Percentiles rank a stretch among this genome's conserved stretches.
These are phyloP conservation scores for Triglochin maritima DNA, from an alignment of 106 monocot species.

Conservation along the genomic window DNA sequence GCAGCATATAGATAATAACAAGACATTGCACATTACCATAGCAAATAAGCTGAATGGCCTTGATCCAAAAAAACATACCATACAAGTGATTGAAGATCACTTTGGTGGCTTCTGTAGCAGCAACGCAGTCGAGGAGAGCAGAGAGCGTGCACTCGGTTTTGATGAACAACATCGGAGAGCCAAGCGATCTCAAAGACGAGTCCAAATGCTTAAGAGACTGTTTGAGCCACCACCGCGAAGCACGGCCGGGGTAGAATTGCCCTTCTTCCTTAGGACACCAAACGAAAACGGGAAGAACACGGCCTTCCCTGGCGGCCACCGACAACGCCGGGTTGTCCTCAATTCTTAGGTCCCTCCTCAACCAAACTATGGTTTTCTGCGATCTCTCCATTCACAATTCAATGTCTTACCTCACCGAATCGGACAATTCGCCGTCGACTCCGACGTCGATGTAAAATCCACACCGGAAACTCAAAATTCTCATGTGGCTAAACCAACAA, in stretches of 20 bases:
- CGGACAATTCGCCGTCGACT: no score
- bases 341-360: conserved; percentile 85
- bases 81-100: conserved; percentile 81
- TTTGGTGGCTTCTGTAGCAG: conserved; percentile 42
- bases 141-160: conserved; percentile 52
- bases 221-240: conserved; percentile 90
- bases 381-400: conserved; percentile 33
- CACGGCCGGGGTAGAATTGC: conserved; percentile 69
- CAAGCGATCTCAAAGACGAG: conserved; percentile 53
- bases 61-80: conserved; percentile 28
- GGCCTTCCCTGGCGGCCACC: conserved; percentile 42
- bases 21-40: no score
- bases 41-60: background rate
- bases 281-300: conserved; percentile 68
- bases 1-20: no score
- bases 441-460: no score
- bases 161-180: conserved; percentile 42
- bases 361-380: conserved; percentile 68
- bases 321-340: conserved; percentile 85
- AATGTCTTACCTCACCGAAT: no score
- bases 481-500: no score
- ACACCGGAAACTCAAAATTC: no score
- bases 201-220: conserved; percentile 65
- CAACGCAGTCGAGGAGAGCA: conserved; percentile 54
- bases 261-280: conserved; percentile 84